Evolutionary conservation across 148 eudicot genomes (phyloP).

Genomic region (Vaccinium macrocarpon): DNA sequence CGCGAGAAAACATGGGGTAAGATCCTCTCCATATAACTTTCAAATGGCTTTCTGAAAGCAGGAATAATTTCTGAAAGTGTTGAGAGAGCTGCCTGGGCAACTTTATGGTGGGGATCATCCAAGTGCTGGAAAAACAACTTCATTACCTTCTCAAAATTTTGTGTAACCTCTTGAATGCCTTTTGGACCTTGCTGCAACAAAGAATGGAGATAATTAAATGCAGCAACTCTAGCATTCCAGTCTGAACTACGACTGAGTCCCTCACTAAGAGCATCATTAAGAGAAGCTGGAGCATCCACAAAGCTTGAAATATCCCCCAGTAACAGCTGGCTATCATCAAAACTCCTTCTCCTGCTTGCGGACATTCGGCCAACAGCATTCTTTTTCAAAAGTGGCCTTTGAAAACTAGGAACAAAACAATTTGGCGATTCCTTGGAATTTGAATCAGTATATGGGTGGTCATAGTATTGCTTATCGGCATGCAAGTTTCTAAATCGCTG

Average conservation of each 20-base stretch:
- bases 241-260: conserved; percentile 85
- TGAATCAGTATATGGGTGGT: conserved; percentile 57
- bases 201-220: conserved; percentile 82
- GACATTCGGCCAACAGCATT: conserved; percentile 73
- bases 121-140: conserved; percentile 90
- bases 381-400: conserved; percentile 81
- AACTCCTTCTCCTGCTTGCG: conserved; percentile 85
- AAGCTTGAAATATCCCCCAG: conserved; percentile 71
- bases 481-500: conserved; percentile 58
- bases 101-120: conserved; percentile 99
- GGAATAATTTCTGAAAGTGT: conserved; percentile 95
- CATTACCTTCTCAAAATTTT: conserved; percentile 97
- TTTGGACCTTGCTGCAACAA: conserved; percentile 81
- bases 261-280: conserved; percentile 84
- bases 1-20: conserved; percentile 94
- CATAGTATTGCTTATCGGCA: conserved; percentile 62
- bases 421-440: conserved; percentile 66
- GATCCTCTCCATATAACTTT: conserved; percentile 94
- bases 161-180: conserved; percentile 86
- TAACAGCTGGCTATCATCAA: conserved; percentile 79
- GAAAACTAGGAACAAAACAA: conserved; percentile 80
- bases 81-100: conserved; percentile 97
- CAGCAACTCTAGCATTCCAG: conserved; percentile 96
- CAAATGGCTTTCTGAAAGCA: conserved; percentile 91
- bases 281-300: conserved; percentile 82